Evolutionary conservation across 2,329 filamentous ascomycete species (phyloP).

Genomic region (Verticillium nonalfalfae): DNA sequence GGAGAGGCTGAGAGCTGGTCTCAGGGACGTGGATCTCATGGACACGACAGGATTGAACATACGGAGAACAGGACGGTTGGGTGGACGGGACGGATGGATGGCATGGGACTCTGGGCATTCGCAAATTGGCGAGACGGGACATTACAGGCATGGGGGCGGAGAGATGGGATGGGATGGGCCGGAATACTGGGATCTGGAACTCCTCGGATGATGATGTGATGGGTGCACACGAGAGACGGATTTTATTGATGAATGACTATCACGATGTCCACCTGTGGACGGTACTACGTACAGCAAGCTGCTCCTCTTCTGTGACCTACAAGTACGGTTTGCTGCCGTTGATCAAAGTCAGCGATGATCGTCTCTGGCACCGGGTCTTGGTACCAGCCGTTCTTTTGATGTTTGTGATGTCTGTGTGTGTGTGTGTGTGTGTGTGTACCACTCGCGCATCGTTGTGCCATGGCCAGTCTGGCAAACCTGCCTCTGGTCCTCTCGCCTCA

Average conservation of each 20-base stretch:
- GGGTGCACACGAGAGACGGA: neutral
- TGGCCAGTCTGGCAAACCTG: neutral
- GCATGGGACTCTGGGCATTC: neutral
- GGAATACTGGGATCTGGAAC: neutral
- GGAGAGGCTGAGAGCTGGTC: neutral
- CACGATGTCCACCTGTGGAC: neutral
- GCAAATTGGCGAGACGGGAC: neutral
- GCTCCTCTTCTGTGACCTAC: neutral
- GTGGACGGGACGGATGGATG: neutral
- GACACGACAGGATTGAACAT: neutral
- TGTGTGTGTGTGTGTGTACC: too few species aligned
- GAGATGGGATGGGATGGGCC: neutral
- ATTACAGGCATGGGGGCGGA: neutral
- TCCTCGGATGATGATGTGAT: neutral
- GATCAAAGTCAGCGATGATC: neutral
- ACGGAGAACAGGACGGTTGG: neutral
- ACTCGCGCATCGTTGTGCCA: neutral
- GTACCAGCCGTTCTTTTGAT: too few species aligned
- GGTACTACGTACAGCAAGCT: neutral
- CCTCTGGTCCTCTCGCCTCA: neutral
- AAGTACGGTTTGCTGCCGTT: neutral
- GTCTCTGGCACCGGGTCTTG: too few species aligned
- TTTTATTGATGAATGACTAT: neutral
- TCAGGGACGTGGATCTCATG: neutral
- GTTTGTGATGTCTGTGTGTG: too few species aligned